Base-by-base conservation (phyloP, 2,329 filamentous ascomycete genomes). In the Lachnellula subtilissima region DNA sequence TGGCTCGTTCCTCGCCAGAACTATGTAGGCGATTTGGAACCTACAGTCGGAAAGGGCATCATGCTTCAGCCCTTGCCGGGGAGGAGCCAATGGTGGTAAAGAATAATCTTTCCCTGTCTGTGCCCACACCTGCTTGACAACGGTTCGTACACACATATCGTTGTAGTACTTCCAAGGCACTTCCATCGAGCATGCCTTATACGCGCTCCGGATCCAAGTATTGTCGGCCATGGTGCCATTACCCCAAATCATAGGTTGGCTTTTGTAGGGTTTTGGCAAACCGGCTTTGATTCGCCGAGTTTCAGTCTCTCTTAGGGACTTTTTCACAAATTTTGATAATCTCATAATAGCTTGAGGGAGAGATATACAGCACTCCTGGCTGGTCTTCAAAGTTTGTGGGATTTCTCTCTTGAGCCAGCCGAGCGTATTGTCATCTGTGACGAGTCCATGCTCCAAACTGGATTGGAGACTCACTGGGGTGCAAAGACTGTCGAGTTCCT, bases 191-290 rank as follows among this genome's bases (percentile, higher is more conserved):
- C 61, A 61, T 25, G 57, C 51, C 37, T 22, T 23, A 17, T 61
- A 61, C 2, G 61, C 56, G 36, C 28, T 50, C 11, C 45, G 22
- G 4, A 61, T 61, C 61, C 59, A 63, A 3, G 53, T 40, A 52
- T 61, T 60, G 46, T 63, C 59, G 9, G 61, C 55, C 25, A 50
- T 40, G 12, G 50, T 53, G 4, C 59, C 59, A 52, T 63, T 63
- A 1, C 61, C 61, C 59, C 59, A 63, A 7, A 63, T 53, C 52
- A 56, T 57, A 11, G 51, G 40, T 17, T 63, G 49, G 8, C 28
- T 32, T 9, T 3, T 32, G 9, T 9, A 32, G 28, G 28, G 28
- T 1, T 32, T 32, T 32, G 9, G 28, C 28, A 32, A 12, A 12
- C 28, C 28, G 28, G 28, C 28, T 32, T 32, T 32, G 28, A 32